A percentile compares a stretch with the other conserved stretches of the same genome.
Conservation (phyloP, 257 asterid genomes). For the Solanum neorickii region DNA sequence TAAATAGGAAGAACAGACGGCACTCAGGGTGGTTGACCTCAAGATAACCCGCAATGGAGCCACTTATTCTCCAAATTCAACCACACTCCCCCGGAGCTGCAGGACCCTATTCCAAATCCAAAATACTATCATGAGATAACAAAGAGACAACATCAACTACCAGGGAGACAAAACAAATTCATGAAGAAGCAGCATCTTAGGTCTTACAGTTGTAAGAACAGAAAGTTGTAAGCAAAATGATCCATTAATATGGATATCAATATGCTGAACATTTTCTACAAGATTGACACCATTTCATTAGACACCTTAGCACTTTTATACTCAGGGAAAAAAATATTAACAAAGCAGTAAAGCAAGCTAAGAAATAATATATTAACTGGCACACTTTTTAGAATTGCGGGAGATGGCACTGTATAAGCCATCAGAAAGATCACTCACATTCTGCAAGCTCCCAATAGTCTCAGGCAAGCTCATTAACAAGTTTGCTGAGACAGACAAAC, state of each 20-base stretch:
- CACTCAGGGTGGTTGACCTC: background rate
- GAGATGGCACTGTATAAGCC: background rate
- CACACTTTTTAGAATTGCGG: background rate
- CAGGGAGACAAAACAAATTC: background rate
- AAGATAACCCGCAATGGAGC: background rate
- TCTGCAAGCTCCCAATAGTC: constrained; percentile 94
- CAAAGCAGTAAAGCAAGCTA: background rate
- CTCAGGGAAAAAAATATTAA: background rate
- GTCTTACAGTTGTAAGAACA: background rate
- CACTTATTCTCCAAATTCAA: background rate
- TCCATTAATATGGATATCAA: background rate
- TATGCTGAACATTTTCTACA: background rate
- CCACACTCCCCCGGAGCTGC: background rate
- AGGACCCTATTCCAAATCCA: background rate
- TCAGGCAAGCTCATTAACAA: constrained; percentile 62
- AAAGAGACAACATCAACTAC: background rate
- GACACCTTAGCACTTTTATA: background rate
- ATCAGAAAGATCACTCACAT: constrained; percentile 45
- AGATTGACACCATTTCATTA: background rate
- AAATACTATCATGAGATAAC: background rate
- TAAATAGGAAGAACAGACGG: background rate
- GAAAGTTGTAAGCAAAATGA: background rate
- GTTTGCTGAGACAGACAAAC: constrained; percentile 66
- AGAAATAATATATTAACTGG: background rate
- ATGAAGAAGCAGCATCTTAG: background rate